A percentile compares a stretch with the other conserved stretches of the same genome.
Conservation (phyloP, 257 asterid genomes). For the Euphrasia confusa region DNA sequence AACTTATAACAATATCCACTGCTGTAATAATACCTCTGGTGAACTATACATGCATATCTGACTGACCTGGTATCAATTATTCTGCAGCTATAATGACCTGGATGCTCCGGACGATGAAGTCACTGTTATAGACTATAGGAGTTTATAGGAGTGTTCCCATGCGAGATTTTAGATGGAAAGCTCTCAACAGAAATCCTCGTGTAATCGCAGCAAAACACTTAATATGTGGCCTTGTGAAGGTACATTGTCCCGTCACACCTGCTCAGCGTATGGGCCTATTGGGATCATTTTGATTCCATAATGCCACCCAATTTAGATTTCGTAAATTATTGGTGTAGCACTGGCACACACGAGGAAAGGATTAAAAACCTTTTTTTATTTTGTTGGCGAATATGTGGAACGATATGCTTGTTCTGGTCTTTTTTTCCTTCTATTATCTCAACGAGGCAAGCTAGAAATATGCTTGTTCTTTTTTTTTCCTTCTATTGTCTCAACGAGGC, state of each 20-base stretch:
- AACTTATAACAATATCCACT: not conserved
- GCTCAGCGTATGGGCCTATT: slow-evolving; percentile 1
- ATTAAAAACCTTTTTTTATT: not conserved
- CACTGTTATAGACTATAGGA: slow-evolving; percentile 92
- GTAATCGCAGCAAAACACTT: slow-evolving; percentile 9
- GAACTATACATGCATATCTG: too few relatives aligned
- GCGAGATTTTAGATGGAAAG: slow-evolving; percentile 13
- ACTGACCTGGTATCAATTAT: slow-evolving; percentile 20
- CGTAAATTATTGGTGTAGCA: not conserved
- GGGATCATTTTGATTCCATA: not conserved
- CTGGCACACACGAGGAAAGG: not conserved
- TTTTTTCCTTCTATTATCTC: not conserved
- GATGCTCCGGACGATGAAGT: slow-evolving; percentile 99
- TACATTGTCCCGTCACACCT: slow-evolving; percentile 10
- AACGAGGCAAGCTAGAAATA: not conserved
- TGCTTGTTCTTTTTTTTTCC: not conserved
- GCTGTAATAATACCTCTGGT: not conserved
- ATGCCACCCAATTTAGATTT: not conserved
- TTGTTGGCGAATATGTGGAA: slow-evolving; percentile 1
- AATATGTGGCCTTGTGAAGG: not conserved
- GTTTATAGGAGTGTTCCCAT: slow-evolving; percentile 46
- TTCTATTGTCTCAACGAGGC: not conserved
- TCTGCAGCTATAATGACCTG: slow-evolving; percentile 88
- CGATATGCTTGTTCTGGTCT: not conserved
- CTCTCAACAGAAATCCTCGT: slow-evolving; percentile 6